Evolutionary conservation across 2,329 filamentous ascomycete genomes (phyloP).

Genomic region (Aspergillus vadensis): DNA sequence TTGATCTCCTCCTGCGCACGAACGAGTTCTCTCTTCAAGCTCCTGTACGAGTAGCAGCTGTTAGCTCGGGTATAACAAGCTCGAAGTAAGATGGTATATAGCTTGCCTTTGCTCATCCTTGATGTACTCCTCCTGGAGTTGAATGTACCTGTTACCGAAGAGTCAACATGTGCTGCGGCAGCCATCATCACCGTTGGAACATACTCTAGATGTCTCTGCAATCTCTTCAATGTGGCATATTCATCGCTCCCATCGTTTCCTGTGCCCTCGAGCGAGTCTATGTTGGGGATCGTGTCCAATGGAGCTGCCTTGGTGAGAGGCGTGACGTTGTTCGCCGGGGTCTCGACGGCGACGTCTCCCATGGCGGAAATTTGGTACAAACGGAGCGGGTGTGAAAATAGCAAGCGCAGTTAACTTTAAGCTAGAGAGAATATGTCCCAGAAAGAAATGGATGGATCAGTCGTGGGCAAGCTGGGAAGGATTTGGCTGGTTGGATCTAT

Average conservation of each 20-base stretch:
- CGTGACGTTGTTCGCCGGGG: conserved; percentile 69
- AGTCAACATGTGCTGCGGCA: conserved; percentile 20
- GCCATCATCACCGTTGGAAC: conserved; percentile 28
- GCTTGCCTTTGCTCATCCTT: conserved; percentile 94
- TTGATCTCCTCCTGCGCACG: conserved; percentile 99
- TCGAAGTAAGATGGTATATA: not conserved
- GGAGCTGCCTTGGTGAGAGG: conserved; percentile 80
- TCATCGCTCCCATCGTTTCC: conserved; percentile 82
- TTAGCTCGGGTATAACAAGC: conserved; percentile 14
- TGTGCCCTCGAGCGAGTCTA: conserved; percentile 85
- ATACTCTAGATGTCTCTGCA: conserved; percentile 93
- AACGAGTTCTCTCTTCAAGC: conserved; percentile 94
- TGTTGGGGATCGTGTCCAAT: conserved; percentile 78
- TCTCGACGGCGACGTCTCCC: conserved; percentile 87
- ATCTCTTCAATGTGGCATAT: conserved; percentile 92
- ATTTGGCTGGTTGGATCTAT: conserved; percentile 4
- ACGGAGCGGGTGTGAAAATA: not conserved
- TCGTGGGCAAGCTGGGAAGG: not conserved
- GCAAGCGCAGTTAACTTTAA: not conserved
- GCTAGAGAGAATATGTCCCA: not conserved
- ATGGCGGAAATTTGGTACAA: conserved; percentile 52
- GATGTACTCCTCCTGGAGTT: conserved; percentile 99
- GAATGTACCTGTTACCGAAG: conserved; percentile 69
- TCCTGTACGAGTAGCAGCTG: conserved; percentile 55
- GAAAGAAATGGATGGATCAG: not conserved